phyloP scores from a whole-genome alignment of 2,329 filamentous ascomycete species.

The Sordariomycetes sp. region DNA sequence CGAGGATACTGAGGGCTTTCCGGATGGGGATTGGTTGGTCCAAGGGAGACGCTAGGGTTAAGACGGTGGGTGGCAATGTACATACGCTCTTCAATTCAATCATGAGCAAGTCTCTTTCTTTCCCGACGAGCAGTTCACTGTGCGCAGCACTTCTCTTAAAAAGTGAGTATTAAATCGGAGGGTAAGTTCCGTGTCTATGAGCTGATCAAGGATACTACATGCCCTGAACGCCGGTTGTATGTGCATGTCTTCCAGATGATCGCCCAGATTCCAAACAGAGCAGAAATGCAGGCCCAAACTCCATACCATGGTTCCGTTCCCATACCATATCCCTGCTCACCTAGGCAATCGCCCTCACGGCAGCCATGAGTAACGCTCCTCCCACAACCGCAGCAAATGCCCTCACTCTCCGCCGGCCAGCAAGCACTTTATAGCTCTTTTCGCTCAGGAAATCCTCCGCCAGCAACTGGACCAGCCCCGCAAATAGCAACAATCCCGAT shows the following conservation, averaged over 20 bases:
- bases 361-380: conserved; percentile 58
- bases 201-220: neutral
- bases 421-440: conserved; percentile 59
- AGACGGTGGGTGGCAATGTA: too few relatives aligned
- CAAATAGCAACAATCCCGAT: conserved; percentile 69
- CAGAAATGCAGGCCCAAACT: neutral
- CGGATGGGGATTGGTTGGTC: too few relatives aligned
- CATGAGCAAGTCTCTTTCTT: too few relatives aligned
- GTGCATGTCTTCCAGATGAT: neutral
- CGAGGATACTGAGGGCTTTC: neutral
- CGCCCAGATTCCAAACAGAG: neutral
- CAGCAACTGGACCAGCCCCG: conserved; percentile 72
- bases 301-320: neutral
- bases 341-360: conserved; percentile 63
- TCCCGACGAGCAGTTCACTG: too few relatives aligned
- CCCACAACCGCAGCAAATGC: conserved; percentile 54
- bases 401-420: conserved; percentile 47
- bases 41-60: too few relatives aligned
- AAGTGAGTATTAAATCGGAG: neutral
- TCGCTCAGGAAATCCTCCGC: conserved; percentile 76
- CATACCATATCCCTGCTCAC: neutral
- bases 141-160: neutral
- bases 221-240: neutral
- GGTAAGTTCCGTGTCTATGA: neutral
- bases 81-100: too few relatives aligned